Base-by-base conservation (phyloP, 805 yeast species). In the Teunomyces barrocoloradensis region DNA sequence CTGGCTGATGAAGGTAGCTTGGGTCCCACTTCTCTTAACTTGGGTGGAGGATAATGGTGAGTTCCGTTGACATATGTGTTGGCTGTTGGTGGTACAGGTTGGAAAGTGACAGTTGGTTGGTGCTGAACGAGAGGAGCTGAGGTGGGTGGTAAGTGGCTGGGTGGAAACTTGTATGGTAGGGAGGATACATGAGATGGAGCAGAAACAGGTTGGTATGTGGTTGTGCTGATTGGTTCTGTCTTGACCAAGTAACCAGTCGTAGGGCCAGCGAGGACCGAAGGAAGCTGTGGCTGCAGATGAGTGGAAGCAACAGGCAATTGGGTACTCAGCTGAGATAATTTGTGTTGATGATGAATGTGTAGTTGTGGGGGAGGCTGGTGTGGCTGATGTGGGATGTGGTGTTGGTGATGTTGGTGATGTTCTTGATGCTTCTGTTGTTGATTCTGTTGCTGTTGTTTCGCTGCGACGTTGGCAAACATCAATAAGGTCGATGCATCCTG, bases 401-500 rank as follows among this genome's bases (percentile, higher is more conserved):
- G 36, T 1, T 11, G 27, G 9, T 11, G 30, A 3, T 41, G 45
- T 5, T 32, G 37, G 6, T 9, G 44, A 5, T 34, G 48, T 29
- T 36, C 45, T 28, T 39, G 21, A 5, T 32, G 42, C 2, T 42
- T 48, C 12, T 28, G 34, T 36, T 42, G 53, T 5, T 46, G 54
- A 23, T 47, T 55, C n/a, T 55, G 56, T 25, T 61, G 65, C 36
- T 64, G 71, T 45, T 73, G 77, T 44, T 73, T 69, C 13, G 78
- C 77, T 3, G 78, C 81, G 13, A 74, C 75, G 53, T 74, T 80
- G 20, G 84, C 83, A 58, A 81, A 80, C 84, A 80, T 76, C 46
- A 81, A 66, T 41, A 81, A 64, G 18, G 85, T 79, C 13, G 84
- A 79, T 1, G 87, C 85, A 65, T 81, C 85, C 53, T 80, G 82